Evolutionary conservation across 202 grass and related monocot genomes (phyloP), one percentile per base, ranked within the genome.

Genomic region (Eragrostis tef): DNA sequence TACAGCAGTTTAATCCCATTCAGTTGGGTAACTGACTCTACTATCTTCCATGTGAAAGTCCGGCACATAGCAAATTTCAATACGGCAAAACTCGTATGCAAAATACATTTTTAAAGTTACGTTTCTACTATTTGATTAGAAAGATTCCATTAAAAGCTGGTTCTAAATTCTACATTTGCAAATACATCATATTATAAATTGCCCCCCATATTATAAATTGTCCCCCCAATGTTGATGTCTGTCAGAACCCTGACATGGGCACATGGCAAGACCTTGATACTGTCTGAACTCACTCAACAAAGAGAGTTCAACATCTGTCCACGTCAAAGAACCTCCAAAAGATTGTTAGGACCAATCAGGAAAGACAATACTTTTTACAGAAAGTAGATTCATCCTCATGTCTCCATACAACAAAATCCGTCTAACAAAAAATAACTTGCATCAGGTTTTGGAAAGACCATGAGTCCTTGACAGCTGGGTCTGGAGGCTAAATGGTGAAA

Each of bases 41-140:
- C 57, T 72, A 58, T 71, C 34, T 25, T 43, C 24, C 73, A 71
- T 11, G 54, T 24, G 7, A 44, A 75, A n/a, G 26, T 67, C 42
- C 21, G 9, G 29, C 2, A 58, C 64, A 43, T 69, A 60, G 3
- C 1, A 10, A 27, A 58, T 52, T 72, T 51, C 15, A 70, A 34
- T 14, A 81, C 9, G 63, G 26, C 42, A 19, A 60, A 60, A 44
- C 3, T 79, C 56, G n/a, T 63, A 45, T 67, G 52, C 29, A 81
- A 63, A 76, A 20, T n/a, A 53, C 19, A 64, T 71, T 21, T 67
- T 20, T 8, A 84, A 46, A 70, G n/a, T 19, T 56, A 25, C 11
- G 43, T 20, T 81, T 63, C 46, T 10, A 80, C 16, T 16, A 50
- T 69, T 63, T 80, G 20, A 69, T 59, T 34, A 67, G 57, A 4